Evolutionary conservation across 2,329 filamentous ascomycete genomes (phyloP), one percentile per base, ranked within the genome.

Genomic region (Lachnellula subtilissima): DNA sequence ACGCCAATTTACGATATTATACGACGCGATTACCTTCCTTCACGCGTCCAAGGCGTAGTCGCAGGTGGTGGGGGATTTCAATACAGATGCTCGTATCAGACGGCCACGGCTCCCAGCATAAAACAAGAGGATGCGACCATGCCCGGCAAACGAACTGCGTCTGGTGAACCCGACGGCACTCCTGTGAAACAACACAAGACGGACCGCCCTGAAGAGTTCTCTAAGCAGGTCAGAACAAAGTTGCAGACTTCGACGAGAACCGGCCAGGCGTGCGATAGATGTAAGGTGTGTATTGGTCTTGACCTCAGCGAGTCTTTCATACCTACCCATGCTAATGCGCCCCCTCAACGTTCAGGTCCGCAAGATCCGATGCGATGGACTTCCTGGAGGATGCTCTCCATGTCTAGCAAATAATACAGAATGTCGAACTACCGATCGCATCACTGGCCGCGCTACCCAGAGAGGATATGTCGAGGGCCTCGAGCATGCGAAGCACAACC

Each of bases 191-290:
- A 65, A 15, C 40, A 56, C 19, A 68, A 66, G 47, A 49, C 61
- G 5, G 68, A 70, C 50, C 58, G 61, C 23, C 64, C 67, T 2
- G 67, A 70, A 40, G 64, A 70, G 22, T 71, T 69, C 57, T 71
- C 69, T 5, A 67, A 64, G 56, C 70, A 73, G 14, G 77, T 79
- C 48, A 80, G 77, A 71, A 80, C 81, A 71, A 78, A 78, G 64
- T 72, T 83, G 53, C 72, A 75, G 52, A 74, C 74, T 55, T 81
- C 79, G 53, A 79, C 78, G 60, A 76, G 83, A 55, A 95, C 90
- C 0, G 90, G 90, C 9, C 90, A 95, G 74, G 90, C 90, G 35
- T 95, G 90, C 78, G 90, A 95, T 73, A 81, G 91, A 54, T 95
- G 91, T 79, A 94, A 93, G 81, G 87, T 89, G 72, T 65, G 78